A percentile compares a stretch with the other conserved stretches of the same genome.
These are phyloP conservation scores for Nissolia schottii DNA, from an alignment of 306 rosid genomes.

Conservation along the genomic window DNA sequence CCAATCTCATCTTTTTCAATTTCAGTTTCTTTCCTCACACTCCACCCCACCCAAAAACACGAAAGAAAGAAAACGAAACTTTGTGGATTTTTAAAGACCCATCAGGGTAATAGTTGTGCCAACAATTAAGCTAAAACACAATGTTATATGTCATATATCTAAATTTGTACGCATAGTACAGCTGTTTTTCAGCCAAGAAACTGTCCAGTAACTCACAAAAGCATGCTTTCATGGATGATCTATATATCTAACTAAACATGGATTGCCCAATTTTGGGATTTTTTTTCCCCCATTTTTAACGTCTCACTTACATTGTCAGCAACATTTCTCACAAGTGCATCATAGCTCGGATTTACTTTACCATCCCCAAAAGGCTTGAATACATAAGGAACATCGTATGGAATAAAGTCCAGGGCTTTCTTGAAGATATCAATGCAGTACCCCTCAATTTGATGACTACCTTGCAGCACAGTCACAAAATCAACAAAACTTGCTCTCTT, in stretches of 20 bases:
- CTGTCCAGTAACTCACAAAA: constrained; percentile 1
- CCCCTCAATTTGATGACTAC: constrained; percentile 49
- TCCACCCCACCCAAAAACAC: neutral
- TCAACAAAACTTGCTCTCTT: constrained; percentile 81
- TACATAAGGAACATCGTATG: constrained; percentile 68
- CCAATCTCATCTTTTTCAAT: neutral
- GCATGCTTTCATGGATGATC: constrained; percentile 7
- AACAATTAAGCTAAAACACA: neutral
- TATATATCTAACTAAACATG: constrained; percentile 7
- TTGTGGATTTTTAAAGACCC: neutral
- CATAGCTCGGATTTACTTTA: constrained; percentile 65
- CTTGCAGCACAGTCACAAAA: constrained; percentile 54
- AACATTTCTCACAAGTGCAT: constrained; percentile 58
- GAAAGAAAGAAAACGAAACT: neutral
- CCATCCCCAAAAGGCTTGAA: constrained; percentile 78
- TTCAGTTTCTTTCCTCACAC: neutral
- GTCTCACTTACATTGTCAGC: constrained; percentile 55
- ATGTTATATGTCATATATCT: constrained; percentile 7
- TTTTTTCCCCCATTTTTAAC: neutral
- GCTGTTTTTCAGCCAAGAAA: neutral
- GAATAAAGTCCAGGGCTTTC: constrained; percentile 61
- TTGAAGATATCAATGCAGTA: constrained; percentile 75
- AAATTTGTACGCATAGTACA: neutral
- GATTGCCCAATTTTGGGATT: constrained; percentile 2
- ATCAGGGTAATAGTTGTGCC: neutral